Conservation (phyloP, 345 rosid species). For the Populus nigra region DNA sequence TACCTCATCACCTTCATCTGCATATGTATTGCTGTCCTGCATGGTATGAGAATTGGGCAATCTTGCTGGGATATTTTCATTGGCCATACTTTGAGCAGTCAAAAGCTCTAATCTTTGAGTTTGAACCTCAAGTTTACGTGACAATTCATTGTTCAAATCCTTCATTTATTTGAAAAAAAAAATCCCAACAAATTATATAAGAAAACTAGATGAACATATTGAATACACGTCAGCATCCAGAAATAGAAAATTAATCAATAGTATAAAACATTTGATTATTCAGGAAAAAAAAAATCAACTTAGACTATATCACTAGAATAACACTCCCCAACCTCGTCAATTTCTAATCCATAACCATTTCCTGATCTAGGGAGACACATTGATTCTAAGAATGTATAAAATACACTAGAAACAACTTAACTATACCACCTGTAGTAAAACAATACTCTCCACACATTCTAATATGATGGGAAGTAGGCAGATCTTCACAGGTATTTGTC, state of each 20-base stretch:
- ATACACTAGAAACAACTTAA: too few relatives aligned
- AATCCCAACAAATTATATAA: not conserved
- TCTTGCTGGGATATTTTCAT: conserved; percentile 47
- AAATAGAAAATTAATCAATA: not conserved
- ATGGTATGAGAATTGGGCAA: conserved; percentile 43
- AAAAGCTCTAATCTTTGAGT: conserved; percentile 92
- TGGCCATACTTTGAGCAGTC: conserved; percentile 75
- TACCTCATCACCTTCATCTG: conserved; percentile 99
- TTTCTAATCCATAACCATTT: not conserved
- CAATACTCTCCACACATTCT: not conserved
- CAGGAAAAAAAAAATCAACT: too few relatives aligned
- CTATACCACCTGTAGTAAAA: too few relatives aligned
- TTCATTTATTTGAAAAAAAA: conserved; percentile 33
- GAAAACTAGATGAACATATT: not conserved
- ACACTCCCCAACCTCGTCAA: not conserved
- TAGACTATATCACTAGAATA: not conserved
- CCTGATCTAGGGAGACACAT: not conserved
- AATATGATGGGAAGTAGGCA: too few relatives aligned
- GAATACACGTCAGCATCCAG: not conserved
- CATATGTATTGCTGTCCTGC: conserved; percentile 63
- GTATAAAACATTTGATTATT: not conserved
- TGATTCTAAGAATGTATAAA: not conserved
- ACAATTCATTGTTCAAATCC: conserved; percentile 83
- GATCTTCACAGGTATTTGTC: too few relatives aligned
- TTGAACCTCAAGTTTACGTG: conserved; percentile 80